Conservation (phyloP, 2,329 filamentous ascomycete species). For the Geoglossum cookeanum region DNA sequence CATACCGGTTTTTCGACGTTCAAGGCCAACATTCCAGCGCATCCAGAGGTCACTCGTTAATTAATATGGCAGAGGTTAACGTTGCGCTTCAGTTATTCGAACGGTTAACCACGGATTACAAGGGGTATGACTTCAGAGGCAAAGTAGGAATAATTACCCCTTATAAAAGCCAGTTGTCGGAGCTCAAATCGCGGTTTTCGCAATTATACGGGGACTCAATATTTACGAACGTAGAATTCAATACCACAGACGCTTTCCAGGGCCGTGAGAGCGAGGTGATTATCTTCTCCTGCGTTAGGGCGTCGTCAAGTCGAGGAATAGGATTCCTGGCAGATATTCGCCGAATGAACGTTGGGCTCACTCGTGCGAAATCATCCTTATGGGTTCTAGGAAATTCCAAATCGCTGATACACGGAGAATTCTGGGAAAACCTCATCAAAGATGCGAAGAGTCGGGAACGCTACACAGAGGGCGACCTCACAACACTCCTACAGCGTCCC, state of each 20-base stretch:
- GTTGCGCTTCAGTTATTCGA: constrained; percentile 74
- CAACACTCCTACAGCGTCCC: constrained; percentile 33
- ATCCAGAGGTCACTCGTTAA: constrained; percentile 68
- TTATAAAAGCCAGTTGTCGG: constrained; percentile 80
- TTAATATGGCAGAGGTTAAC: constrained; percentile 74
- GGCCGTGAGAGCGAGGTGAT: constrained; percentile 94
- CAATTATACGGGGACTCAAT: constrained; percentile 56
- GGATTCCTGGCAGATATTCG: constrained; percentile 97
- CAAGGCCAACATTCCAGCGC: constrained; percentile 69
- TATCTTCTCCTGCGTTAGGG: constrained; percentile 95
- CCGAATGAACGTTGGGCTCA: constrained; percentile 98
- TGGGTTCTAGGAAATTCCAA: constrained; percentile 92
- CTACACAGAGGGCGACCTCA: constrained; percentile 53
- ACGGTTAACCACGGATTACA: constrained; percentile 55
- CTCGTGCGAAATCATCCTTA: constrained; percentile 85
- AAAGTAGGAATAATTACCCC: constrained; percentile 96
- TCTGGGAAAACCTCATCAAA: constrained; percentile 72
- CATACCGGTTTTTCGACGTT: constrained; percentile 95
- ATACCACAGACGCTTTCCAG: constrained; percentile 96
- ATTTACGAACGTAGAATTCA: constrained; percentile 74
- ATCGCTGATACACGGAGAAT: constrained; percentile 70
- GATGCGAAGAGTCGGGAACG: constrained; percentile 57
- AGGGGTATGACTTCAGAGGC: constrained; percentile 47
- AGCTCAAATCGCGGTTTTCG: constrained; percentile 58
- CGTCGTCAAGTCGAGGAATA: constrained; percentile 79